These are phyloP conservation scores for Paxillus involutus DNA, from an alignment of 768 basidiomycete species.

Conservation along the genomic window DNA sequence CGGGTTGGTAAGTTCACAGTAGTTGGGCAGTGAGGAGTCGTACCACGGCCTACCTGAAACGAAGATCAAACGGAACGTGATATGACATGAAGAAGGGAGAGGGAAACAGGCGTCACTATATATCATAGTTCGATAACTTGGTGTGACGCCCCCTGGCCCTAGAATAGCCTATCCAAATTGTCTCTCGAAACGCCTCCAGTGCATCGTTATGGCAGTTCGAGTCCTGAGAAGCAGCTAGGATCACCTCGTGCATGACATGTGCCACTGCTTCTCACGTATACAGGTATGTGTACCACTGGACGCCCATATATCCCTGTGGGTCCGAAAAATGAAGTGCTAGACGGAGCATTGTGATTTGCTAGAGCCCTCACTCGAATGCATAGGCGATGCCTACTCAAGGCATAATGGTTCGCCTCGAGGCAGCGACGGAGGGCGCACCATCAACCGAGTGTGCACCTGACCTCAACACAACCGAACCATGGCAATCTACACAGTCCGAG, in stretches of 20 bases:
- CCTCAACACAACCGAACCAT: no score
- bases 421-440: conserved; percentile 3
- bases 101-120: background rate
- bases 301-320: conserved; percentile 1
- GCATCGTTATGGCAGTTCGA: conserved; percentile 5
- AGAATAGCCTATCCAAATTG: background rate
- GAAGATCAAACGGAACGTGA: background rate
- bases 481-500: no score
- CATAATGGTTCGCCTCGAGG: conserved; percentile 11
- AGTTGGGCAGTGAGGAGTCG: background rate
- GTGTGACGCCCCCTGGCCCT: background rate
- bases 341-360: conserved; percentile 3
- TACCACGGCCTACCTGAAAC: background rate
- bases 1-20: background rate
- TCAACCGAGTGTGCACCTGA: background rate
- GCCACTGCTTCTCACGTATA: conserved; percentile 3
- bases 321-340: background rate
- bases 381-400: background rate
- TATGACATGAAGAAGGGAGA: background rate
- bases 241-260: conserved; percentile 22
- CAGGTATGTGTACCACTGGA: background rate
- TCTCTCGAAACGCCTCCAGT: background rate
- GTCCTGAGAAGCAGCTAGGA: conserved; percentile 14
- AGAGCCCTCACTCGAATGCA: background rate
- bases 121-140: conserved; percentile 3